Evolutionary conservation across 2,329 filamentous ascomycete species (phyloP).

Genomic region (Chrysoporthe cubensis): DNA sequence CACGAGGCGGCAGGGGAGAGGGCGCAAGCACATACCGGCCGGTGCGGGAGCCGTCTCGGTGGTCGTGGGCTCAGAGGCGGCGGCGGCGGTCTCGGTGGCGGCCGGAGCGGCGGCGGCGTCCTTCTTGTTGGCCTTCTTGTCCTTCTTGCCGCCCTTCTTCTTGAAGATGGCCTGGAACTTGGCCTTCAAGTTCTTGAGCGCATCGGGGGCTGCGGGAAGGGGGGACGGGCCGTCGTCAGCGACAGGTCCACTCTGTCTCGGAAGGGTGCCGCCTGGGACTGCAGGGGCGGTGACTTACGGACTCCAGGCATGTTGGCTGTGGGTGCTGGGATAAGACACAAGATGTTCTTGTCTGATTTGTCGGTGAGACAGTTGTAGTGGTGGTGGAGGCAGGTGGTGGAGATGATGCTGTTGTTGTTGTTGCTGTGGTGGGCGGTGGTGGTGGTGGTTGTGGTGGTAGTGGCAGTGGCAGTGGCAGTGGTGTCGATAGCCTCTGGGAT

Average conservation of each 20-base stretch:
- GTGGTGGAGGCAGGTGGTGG: neutral
- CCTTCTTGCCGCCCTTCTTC: conserved; percentile 47
- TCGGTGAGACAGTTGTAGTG: neutral
- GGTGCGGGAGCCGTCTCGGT: conserved; percentile 40
- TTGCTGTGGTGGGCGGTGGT: no score
- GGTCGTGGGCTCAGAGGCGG: conserved; percentile 41
- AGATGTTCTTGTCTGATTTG: neutral
- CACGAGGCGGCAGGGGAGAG: neutral
- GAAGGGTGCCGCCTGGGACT: neutral
- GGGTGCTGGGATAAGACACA: neutral
- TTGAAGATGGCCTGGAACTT: conserved; percentile 60
- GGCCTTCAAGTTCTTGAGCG: conserved; percentile 58
- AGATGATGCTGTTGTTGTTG: no score
- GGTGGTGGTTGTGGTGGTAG: neutral
- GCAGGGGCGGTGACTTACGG: conserved; percentile 46
- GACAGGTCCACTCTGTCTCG: neutral
- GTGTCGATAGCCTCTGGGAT: neutral
- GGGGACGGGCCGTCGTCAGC: conserved; percentile 32
- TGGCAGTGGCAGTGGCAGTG: neutral
- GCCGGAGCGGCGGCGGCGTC: conserved; percentile 37
- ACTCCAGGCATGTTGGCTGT: conserved; percentile 54
- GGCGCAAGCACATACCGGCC: conserved; percentile 34
- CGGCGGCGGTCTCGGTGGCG: conserved; percentile 31
- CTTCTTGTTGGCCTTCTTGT: conserved; percentile 29
- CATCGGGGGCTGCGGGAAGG: conserved; percentile 48